Evolutionary conservation across 768 basidiomycete species (phyloP), one percentile per base, ranked within the genome.

Genomic region (Rubroboletus satanas): DNA sequence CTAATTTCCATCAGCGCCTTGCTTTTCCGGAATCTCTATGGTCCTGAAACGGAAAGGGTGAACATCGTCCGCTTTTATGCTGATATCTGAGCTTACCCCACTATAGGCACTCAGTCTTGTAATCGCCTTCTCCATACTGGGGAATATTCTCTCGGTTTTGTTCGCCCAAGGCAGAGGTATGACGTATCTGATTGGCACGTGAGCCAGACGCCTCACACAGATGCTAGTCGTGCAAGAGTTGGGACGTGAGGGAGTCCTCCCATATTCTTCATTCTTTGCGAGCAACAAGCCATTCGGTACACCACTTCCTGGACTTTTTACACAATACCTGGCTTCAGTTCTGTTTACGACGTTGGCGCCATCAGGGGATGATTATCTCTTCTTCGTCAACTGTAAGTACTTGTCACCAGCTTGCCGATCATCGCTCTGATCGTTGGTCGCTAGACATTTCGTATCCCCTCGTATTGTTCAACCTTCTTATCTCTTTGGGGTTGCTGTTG

Each of bases 11-110:
- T 2, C 33, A 85, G 84, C 3, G 86, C 87, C 0, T 65, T 88
- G 32, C 90, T 87, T 70, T 90, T 91, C 64, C 77, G 87, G 45
- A 86, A 87, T 67, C 65, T 91, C 7, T 90, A 82, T 65, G 88
- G 88, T 0, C 73, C 78, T 0, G 69, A 75, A 0, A 82, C 83
- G 0, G 87, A 86, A 62, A 76, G 75, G 63, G 86, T 86, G n/a
- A 26, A 73, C 56, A 7, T 33, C 38, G n/a, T 46, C 2, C 1
- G 7, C 5, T 12, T 23, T 12, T 21, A 17, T 14, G 11, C 15
- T 9, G 14, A 35, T 41, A 0, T 17, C 51, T 35, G 17, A 31
- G 17, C 49, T 62, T 18, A 65, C 17, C 21, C 57, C 28, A 9
- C 10, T 37, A 4, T 45, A 88, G 87, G 71, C 74, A 5, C 71